Evolutionary conservation across 805 yeast genomes (phyloP).

Genomic region (Starmerella davenportii): DNA sequence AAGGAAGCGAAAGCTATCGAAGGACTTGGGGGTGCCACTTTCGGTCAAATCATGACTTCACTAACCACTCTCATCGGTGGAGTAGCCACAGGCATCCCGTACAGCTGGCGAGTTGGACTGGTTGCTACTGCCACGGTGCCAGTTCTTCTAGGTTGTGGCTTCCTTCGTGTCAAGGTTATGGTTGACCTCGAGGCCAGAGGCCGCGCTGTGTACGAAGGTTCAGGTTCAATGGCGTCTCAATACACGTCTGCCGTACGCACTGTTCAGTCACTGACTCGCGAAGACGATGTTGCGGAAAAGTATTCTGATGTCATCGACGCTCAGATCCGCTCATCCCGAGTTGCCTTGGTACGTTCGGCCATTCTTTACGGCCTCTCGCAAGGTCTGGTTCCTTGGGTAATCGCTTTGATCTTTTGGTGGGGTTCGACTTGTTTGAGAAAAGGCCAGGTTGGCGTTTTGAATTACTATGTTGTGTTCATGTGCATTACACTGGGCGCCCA

Average conservation of each 20-base stretch:
- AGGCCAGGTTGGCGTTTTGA: slow-evolving; percentile 19
- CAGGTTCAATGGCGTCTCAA: slow-evolving; percentile 27
- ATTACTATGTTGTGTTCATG: slow-evolving; percentile 26
- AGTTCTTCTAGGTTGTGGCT: slow-evolving; percentile 26
- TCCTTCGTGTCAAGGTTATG: slow-evolving; percentile 23
- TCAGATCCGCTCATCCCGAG: slow-evolving; percentile 21
- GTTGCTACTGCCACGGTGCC: slow-evolving; percentile 27
- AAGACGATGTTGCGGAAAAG: slow-evolving; percentile 22
- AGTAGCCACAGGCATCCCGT: slow-evolving; percentile 24
- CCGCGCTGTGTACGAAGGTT: slow-evolving; percentile 23
- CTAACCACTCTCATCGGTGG: slow-evolving; percentile 26
- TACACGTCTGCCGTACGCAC: slow-evolving; percentile 26
- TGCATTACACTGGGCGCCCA: slow-evolving; percentile 28
- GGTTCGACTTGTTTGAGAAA: slow-evolving; percentile 25
- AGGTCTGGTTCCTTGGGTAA: slow-evolving; percentile 26
- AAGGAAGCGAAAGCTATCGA: slow-evolving; percentile 27
- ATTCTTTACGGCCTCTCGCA: slow-evolving; percentile 25
- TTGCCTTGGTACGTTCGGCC: slow-evolving; percentile 20
- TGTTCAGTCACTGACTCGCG: slow-evolving; percentile 27
- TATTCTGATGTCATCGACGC: slow-evolving; percentile 20
- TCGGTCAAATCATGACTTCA: slow-evolving; percentile 25
- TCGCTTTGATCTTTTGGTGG: slow-evolving; percentile 29
- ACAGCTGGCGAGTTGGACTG: slow-evolving; percentile 27
- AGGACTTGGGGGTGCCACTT: slow-evolving; percentile 27
- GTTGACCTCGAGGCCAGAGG: slow-evolving; percentile 23